These are phyloP conservation scores for Schwanniomyces occidentalis DNA, from an alignment of 805 yeast species.

Conservation along the genomic window DNA sequence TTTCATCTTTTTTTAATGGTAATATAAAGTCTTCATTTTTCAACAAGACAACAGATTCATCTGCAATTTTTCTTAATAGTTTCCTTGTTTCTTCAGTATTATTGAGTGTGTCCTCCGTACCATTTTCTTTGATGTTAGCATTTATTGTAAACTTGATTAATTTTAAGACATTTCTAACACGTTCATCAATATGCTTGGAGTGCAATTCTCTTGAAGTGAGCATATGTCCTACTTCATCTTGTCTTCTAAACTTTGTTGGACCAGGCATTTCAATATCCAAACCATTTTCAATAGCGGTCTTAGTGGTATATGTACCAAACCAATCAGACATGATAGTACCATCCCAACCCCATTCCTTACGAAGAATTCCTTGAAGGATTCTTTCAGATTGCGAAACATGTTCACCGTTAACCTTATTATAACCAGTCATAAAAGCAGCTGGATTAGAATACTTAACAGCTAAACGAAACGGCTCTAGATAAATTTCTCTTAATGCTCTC, in stretches of 20 bases:
- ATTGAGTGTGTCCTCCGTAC: slow-evolving; percentile 19
- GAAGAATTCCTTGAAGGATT: slow-evolving; percentile 23
- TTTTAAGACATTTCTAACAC: slow-evolving; percentile 26
- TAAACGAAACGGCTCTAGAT: slow-evolving; percentile 33
- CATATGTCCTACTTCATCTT: slow-evolving; percentile 8
- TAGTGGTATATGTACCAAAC: slow-evolving; percentile 31
- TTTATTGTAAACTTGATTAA: slow-evolving; percentile 23
- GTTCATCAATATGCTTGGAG: slow-evolving; percentile 23
- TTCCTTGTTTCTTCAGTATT: slow-evolving; percentile 25
- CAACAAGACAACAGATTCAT: slow-evolving; percentile 28
- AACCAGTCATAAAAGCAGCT: slow-evolving; percentile 30
- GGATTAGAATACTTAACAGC: slow-evolving; percentile 32
- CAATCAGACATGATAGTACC: slow-evolving; percentile 37
- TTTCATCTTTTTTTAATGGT: slow-evolving; percentile 31
- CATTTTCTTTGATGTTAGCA: slow-evolving; percentile 22
- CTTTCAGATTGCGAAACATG: slow-evolving; percentile 26
- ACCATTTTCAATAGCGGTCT: slow-evolving; percentile 26
- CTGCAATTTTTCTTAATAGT: slow-evolving; percentile 20
- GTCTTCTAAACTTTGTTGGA: slow-evolving; percentile 23
- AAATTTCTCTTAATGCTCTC: slow-evolving; percentile 33
- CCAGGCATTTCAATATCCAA: slow-evolving; percentile 39
- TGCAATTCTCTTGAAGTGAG: slow-evolving; percentile 27
- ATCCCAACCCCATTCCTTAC: slow-evolving; percentile 33
- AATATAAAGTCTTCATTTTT: slow-evolving; percentile 27
- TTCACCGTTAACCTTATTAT: slow-evolving; percentile 32